Base-by-base conservation (phyloP, 352 stramenopile genomes). In the Pythium sp. region DNA sequence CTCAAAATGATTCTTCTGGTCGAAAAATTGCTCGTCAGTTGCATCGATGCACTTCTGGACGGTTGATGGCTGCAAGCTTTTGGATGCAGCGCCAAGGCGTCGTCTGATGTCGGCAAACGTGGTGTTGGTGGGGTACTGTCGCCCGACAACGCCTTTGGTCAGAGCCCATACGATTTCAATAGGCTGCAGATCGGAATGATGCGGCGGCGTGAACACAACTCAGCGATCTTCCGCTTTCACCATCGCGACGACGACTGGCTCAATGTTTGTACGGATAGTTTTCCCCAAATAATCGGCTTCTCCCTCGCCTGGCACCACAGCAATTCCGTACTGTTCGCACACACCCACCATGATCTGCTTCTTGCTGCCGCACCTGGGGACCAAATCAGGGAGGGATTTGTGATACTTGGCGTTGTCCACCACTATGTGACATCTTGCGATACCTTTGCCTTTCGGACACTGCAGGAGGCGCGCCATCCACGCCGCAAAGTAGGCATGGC, bases 361-460 rank as follows among this genome's bases (percentile, higher is more conserved):
- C 3, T 47, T 38, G 3, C 32, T 20, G 14, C 57, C 18, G 3
- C 47, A 64, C 14, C 20, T 67, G 22, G 67, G 71, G 6, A 67
- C 67, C 7, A 38, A 41, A 3, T 41, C 9, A n/a, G 66, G 67
- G 4, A 61, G 28, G 0, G 15, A 9, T n/a, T 62, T 63, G 30
- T 76, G 67, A 36, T 73, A 73, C n/a, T 64, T 68, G 2, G 71
- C 67, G 38, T 76, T 76, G 47, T 73, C 68, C 55, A 76, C 58
- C 3, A 71, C 58, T 36, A 76, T 76, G 7, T 20, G 9, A 20
- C 3, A 20, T 6, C 41, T 11, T 2, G 41, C 3, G 36, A 51
- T 30, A 8, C 1, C 15, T 18, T 0, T 5, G 2, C 12, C 57
- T 3, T 14, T 22, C 9, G 47, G 22, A 11, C 22, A 11, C 18